phyloP scores from a whole-genome alignment of 2,329 filamentous ascomycete genomes.

The Xylaria arbuscula region DNA sequence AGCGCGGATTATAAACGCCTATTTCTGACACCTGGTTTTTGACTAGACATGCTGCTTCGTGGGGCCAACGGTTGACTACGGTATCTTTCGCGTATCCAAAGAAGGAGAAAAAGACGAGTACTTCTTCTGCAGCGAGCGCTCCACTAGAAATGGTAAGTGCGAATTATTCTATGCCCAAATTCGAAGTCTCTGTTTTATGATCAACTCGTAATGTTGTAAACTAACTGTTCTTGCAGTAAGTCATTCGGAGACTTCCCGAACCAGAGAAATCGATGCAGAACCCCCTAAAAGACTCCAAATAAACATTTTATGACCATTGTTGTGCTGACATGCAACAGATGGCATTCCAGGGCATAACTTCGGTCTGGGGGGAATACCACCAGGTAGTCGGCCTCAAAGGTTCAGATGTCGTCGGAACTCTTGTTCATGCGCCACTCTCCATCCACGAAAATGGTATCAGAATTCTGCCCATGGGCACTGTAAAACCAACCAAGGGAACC shows the following conservation, averaged over 20 bases:
- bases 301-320: background rate
- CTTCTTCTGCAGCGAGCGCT: slow-evolving; percentile 84
- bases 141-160: slow-evolving; percentile 74
- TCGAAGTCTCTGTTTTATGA: too few species aligned
- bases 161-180: background rate
- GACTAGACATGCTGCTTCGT: slow-evolving; percentile 85
- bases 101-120: slow-evolving; percentile 76
- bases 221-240: slow-evolving; percentile 28
- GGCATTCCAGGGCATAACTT: slow-evolving; percentile 90
- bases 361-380: slow-evolving; percentile 62
- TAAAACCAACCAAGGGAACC: slow-evolving; percentile 92
- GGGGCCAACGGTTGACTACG: slow-evolving; percentile 88
- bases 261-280: background rate
- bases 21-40: slow-evolving; percentile 1
- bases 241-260: background rate
- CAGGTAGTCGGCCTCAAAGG: slow-evolving; percentile 81
- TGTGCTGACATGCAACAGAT: slow-evolving; percentile 59
- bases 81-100: slow-evolving; percentile 68
- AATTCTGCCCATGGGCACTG: slow-evolving; percentile 94
- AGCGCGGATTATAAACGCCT: too few species aligned
- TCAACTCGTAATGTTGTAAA: background rate
- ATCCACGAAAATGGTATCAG: slow-evolving; percentile 84
- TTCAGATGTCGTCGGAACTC: slow-evolving; percentile 84
- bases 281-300: background rate
- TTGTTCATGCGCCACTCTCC: slow-evolving; percentile 89